Base-by-base conservation (phyloP, 2,329 filamentous ascomycete genomes). In the Xylariaceae sp. region DNA sequence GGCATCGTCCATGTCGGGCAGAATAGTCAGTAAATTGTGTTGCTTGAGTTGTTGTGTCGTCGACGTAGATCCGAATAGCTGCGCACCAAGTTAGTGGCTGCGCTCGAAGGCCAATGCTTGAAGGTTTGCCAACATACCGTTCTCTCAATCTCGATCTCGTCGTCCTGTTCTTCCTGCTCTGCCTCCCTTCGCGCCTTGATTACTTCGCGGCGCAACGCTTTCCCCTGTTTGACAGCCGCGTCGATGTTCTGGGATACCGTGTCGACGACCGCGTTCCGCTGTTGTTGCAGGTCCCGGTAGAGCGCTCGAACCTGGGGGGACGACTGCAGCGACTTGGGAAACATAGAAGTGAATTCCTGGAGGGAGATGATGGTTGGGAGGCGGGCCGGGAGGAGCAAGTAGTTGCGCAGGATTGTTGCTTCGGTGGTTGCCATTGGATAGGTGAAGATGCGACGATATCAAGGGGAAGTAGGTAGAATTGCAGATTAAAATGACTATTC, bases 211-310 rank as follows among this genome's bases (percentile, higher is more conserved):
- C 81, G 79, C 67, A 89, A 77, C 18, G 75, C 77, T 59, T 80
- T 81, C 23, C 87, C 87, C 29, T 81, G 78, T 66, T 81, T 82
- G 46, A 82, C 81, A 71, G 93, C 89, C n/a, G 75, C 74, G 6
- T 81, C 79, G 55, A 93, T 89, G 64, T 85, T 89, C 7, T 73
- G 71, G 67, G 85, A 80, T 14, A 96, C 86, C 3, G 77, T 72
- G 65, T 93, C 89, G 51, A 91, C 81, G 10, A 89, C 78, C 46
- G 81, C 80, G 59, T 87, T 85, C 52, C 91, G 85, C 69, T 92
- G 84, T 56, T 86, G 81, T 67, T 95, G 89, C 2, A 96, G 80
- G 70, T 95, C 89, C 46, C 89, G 85, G 70, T 96, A 96, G 4
- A 96, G 79, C 0, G 81, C 77, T 54, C 85, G 84, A 46, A 93